A percentile compares a stretch with the other conserved stretches of the same genome.
phyloP scores from a whole-genome alignment of 257 asterid genomes.

The Gentiana straminea region DNA sequence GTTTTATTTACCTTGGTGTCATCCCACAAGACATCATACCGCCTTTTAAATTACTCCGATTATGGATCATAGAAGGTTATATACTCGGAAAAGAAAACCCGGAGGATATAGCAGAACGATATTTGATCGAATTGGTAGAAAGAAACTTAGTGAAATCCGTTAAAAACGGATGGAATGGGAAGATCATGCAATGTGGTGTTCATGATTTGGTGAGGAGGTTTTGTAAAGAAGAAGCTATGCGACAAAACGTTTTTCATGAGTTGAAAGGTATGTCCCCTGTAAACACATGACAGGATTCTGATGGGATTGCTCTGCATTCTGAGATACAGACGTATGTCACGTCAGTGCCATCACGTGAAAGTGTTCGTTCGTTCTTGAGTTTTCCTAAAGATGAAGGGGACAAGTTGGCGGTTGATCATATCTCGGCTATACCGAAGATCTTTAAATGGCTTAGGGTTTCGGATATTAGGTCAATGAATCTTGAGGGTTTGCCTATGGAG shows the following conservation, averaged over 20 bases:
- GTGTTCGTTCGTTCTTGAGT: neutral
- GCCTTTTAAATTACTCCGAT: too few relatives aligned
- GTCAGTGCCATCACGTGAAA: slow-evolving; percentile 3
- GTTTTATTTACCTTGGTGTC: neutral
- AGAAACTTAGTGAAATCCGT: too few relatives aligned
- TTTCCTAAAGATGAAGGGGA: neutral
- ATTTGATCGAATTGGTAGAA: too few relatives aligned
- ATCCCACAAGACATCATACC: neutral
- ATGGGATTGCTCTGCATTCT: too few relatives aligned
- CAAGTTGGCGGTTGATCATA: too few relatives aligned
- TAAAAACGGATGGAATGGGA: too few relatives aligned
- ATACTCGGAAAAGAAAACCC: too few relatives aligned
- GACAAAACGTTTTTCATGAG: neutral
- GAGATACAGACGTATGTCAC: neutral
- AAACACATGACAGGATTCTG: neutral
- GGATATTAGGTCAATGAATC: neutral
- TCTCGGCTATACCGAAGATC: too few relatives aligned
- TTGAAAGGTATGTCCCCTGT: neutral
- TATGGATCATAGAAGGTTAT: neutral
- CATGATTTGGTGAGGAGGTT: neutral
- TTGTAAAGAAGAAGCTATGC: neutral
- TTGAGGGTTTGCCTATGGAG: neutral
- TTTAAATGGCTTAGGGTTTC: too few relatives aligned
- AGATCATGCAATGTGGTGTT: too few relatives aligned
- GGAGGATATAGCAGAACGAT: too few relatives aligned